Conservation (phyloP, 139 green algal genomes). For the Chlorella sp. region DNA sequence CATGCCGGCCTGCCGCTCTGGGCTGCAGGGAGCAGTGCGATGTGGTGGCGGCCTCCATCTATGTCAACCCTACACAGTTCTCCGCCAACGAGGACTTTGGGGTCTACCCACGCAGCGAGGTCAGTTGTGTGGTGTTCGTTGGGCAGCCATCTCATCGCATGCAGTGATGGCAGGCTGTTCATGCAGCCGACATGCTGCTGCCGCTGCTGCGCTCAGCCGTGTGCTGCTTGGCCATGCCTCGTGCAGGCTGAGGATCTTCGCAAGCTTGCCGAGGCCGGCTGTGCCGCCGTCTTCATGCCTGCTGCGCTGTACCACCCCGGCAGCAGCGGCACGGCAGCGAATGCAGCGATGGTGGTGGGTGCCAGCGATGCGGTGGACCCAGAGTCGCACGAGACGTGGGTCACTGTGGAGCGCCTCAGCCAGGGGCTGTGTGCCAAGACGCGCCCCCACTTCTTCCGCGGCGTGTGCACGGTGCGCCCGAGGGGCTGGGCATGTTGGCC, state of each 20-base stretch:
- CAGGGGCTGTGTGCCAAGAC: conserved; percentile 81
- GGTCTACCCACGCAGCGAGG: conserved; percentile 84
- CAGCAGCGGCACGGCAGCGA: neutral
- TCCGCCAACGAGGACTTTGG: conserved; percentile 92
- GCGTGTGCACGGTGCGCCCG: conserved; percentile 87
- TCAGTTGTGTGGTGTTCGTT: conserved; percentile 15
- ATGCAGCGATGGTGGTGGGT: conserved; percentile 68
- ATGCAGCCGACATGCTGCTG: neutral
- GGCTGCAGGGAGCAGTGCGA: conserved; percentile 73
- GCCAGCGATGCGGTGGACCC: conserved; percentile 4
- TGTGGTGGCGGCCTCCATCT: conserved; percentile 93
- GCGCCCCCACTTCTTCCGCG: conserved; percentile 96
- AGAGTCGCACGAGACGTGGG: conserved; percentile 82
- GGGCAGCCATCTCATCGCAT: too few species aligned
- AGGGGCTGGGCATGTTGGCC: neutral
- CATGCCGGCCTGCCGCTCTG: neutral
- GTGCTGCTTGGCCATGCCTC: too few species aligned
- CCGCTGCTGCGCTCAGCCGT: neutral
- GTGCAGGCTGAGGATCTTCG: conserved; percentile 75
- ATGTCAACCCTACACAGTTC: conserved; percentile 98
- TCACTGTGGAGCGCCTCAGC: conserved; percentile 82
- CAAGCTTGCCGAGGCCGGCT: conserved; percentile 72
- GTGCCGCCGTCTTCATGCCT: conserved; percentile 79
- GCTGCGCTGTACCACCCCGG: conserved; percentile 30
- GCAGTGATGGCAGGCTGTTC: too few species aligned